These are phyloP conservation scores for Plasmodium gonderi DNA, from an alignment of 169 alveolate genomes.

Conservation along the genomic window DNA sequence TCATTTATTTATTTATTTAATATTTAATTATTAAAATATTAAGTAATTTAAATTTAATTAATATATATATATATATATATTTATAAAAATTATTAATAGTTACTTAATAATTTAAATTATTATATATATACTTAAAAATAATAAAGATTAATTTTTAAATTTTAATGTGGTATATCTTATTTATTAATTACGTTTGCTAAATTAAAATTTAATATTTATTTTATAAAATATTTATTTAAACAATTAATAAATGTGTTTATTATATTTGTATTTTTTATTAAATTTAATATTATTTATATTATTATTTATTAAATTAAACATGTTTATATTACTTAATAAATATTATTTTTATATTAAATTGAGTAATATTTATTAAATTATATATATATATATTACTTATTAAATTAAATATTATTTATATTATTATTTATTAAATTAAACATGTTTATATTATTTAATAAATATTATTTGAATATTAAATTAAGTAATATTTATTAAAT, in stretches of 20 bases:
- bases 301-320: background rate
- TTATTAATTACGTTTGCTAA: too few relatives aligned
- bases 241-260: too few relatives aligned
- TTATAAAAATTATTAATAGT: too few relatives aligned
- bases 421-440: background rate
- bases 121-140: too few relatives aligned
- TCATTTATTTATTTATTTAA: too few relatives aligned
- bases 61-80: too few relatives aligned
- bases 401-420: background rate
- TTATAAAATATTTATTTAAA: background rate
- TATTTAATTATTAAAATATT: too few relatives aligned
- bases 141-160: too few relatives aligned
- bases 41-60: too few relatives aligned
- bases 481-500: background rate
- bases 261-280: background rate
- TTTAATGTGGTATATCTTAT: too few relatives aligned
- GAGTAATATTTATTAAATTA: background rate
- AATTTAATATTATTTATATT: background rate
- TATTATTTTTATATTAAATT: background rate
- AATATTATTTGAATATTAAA: too few relatives aligned
- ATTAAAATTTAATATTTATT: background rate
- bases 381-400: background rate
- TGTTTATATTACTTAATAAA: background rate
- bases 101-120: too few relatives aligned
- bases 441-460: background rate